A percentile compares a stretch with the other conserved stretches of the same genome.
Evolutionary conservation across 116 monocot genomes (phyloP).

Genomic region (Phalaenopsis hybrid): DNA sequence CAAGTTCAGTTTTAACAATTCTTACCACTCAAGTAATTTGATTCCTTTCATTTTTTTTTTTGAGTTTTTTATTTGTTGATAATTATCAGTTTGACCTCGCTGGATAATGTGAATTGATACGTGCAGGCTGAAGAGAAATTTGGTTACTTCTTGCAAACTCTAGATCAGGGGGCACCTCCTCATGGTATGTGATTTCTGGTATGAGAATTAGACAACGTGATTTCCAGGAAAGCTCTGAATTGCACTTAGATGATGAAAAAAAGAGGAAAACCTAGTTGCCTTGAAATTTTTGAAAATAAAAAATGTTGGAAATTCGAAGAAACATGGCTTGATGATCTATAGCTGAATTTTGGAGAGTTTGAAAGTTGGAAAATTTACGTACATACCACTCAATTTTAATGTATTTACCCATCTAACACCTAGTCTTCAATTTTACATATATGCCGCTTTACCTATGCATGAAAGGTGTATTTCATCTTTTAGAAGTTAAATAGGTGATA

Average conservation of each 20-base stretch:
- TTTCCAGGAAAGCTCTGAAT: too few species aligned
- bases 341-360: background rate
- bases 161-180: slow-evolving; percentile 97
- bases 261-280: too few species aligned
- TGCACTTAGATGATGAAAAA: too few species aligned
- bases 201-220: background rate
- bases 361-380: background rate
- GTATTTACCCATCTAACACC: too few species aligned
- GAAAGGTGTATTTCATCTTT: too few species aligned
- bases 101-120: slow-evolving; percentile 4
- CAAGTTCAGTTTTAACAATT: background rate
- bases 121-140: slow-evolving; percentile 94
- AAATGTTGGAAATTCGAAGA: background rate
- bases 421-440: too few species aligned
- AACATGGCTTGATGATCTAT: background rate
- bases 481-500: too few species aligned
- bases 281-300: background rate
- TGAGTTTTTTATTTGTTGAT: background rate
- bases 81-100: background rate
- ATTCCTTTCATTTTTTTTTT: too few species aligned
- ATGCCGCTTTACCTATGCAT: too few species aligned
- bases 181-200: slow-evolving; percentile 52
- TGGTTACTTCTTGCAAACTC: slow-evolving; percentile 87
- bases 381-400: too few species aligned
- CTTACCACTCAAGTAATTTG: background rate